Percentiles rank a stretch among this genome's conserved stretches.
Evolutionary conservation across 768 basidiomycete genomes (phyloP).

Genomic region (Pleurotus salmoneostramineus): DNA sequence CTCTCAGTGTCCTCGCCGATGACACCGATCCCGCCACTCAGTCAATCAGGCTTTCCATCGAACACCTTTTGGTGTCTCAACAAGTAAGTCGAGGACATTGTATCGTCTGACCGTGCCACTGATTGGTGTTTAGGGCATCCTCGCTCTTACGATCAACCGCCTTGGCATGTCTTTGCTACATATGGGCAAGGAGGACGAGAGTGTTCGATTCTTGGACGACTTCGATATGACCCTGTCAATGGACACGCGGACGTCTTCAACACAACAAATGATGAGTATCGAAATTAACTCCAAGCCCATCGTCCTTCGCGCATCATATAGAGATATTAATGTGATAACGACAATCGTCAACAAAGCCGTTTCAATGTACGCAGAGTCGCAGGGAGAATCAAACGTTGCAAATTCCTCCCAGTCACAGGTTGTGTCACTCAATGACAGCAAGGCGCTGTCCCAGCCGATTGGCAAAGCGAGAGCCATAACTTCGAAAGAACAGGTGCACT

Average conservation of each 20-base stretch:
- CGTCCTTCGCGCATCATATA: conserved; percentile 91
- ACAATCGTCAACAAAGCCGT: conserved; percentile 84
- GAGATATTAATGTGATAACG: conserved; percentile 88
- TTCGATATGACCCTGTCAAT: conserved; percentile 84
- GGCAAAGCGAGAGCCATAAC: conserved; percentile 44
- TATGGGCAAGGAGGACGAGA: conserved; percentile 83
- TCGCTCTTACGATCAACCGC: conserved; percentile 74
- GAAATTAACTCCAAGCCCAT: conserved; percentile 81
- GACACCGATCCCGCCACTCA: conserved; percentile 77
- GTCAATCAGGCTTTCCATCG: conserved; percentile 82
- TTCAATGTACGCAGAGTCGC: conserved; percentile 58
- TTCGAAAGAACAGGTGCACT: conserved; percentile 77
- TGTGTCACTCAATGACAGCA: conserved; percentile 11
- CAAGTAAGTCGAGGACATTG: conserved; percentile 50
- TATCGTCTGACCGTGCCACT: background rate
- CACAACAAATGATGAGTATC: conserved; percentile 74
- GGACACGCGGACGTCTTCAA: conserved; percentile 73
- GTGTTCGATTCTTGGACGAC: conserved; percentile 90
- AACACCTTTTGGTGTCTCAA: conserved; percentile 84
- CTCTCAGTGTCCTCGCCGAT: conserved; percentile 83
- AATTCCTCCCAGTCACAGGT: conserved; percentile 10
- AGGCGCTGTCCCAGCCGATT: conserved; percentile 14
- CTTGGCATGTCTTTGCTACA: conserved; percentile 92
- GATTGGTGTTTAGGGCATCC: conserved; percentile 52
- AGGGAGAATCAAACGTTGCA: conserved; percentile 19